phyloP scores from a whole-genome alignment of 768 basidiomycete genomes.

The Serendipita sp. region DNA sequence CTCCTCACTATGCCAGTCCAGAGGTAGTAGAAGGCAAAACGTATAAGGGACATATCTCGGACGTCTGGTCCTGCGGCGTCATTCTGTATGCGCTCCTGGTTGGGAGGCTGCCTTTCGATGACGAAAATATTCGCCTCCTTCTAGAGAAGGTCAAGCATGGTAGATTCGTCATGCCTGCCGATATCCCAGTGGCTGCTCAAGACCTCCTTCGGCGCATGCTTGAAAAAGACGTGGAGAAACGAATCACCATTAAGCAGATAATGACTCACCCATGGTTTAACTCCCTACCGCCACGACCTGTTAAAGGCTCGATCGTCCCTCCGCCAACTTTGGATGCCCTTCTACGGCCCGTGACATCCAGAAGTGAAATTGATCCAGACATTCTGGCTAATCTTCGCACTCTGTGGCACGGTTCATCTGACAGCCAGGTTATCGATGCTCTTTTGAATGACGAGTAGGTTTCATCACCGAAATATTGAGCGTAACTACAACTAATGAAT shows the following conservation, averaged over 20 bases:
- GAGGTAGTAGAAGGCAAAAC: slow-evolving; percentile 71
- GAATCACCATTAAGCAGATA: slow-evolving; percentile 40
- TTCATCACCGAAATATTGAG: not conserved
- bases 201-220: slow-evolving; percentile 73
- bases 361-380: slow-evolving; percentile 64
- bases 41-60: slow-evolving; percentile 75
- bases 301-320: slow-evolving; percentile 21
- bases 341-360: slow-evolving; percentile 44
- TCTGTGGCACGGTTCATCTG: slow-evolving; percentile 72
- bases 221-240: slow-evolving; percentile 46
- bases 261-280: slow-evolving; percentile 35
- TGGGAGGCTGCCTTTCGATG: slow-evolving; percentile 83
- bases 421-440: slow-evolving; percentile 53
- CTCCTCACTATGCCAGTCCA: slow-evolving; percentile 88
- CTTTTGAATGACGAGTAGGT: slow-evolving; percentile 33
- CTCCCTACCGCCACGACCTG: slow-evolving; percentile 36
- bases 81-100: slow-evolving; percentile 80
- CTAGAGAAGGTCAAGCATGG: slow-evolving; percentile 67
- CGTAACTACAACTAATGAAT: slow-evolving; percentile 17
- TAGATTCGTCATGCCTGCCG: slow-evolving; percentile 52
- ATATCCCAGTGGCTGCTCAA: slow-evolving; percentile 51
- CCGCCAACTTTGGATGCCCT: slow-evolving; percentile 48
- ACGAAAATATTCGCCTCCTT: slow-evolving; percentile 63
- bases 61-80: slow-evolving; percentile 95
- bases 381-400: slow-evolving; percentile 81